Base-by-base conservation (phyloP, 2,329 filamentous ascomycete species). In the Alternaria burnsii region DNA sequence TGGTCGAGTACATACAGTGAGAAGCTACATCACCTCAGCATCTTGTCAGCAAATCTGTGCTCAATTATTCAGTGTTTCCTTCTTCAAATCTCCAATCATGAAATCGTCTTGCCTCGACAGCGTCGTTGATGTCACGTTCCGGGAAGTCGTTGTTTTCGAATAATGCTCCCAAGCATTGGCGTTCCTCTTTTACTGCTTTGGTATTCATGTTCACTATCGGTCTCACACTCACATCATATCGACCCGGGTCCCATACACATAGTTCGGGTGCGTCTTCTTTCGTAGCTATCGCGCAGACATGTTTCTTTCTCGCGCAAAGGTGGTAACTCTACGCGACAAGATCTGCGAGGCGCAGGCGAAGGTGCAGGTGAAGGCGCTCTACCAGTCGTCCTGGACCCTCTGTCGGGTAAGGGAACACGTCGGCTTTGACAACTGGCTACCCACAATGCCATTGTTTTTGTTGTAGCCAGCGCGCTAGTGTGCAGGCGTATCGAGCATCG, bases 141-240 rank as follows among this genome's bases (percentile, higher is more conserved):
- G 32, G 20, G 4, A 40, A 18, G 14, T 44, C 41, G 42, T 47
- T 22, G n/a, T 20, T 32, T 22, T 44, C 4, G 22, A 30, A 28
- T 16, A 52, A 38, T 30, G 46, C 22, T 34, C 32, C 38, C 26
- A 20, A 52, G 34, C 41, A 56, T 34, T 52, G 11, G 14, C 44
- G 47, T 11, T 44, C 20, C 38, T 20, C 11, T n/a, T 38, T 46
- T 22, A 16, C 46, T 36, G 54, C 24, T 40, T 56, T 41, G 26
- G 32, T 57, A 16, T 46, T 32, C 28, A 60, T 46, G n/a, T 11
- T 57, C 34, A 16, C 5, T 41, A 20, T 57, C 46, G 20, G 53
- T 38, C 40, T 47, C 34, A 28, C 32, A 41, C 47, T 55, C 32
- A 28, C 32, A 36, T 40, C 53, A 12, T 26, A 41, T 41, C 34